Conservation (phyloP, 495 filamentous ascomycete genomes). For the Daldinia concentrica region DNA sequence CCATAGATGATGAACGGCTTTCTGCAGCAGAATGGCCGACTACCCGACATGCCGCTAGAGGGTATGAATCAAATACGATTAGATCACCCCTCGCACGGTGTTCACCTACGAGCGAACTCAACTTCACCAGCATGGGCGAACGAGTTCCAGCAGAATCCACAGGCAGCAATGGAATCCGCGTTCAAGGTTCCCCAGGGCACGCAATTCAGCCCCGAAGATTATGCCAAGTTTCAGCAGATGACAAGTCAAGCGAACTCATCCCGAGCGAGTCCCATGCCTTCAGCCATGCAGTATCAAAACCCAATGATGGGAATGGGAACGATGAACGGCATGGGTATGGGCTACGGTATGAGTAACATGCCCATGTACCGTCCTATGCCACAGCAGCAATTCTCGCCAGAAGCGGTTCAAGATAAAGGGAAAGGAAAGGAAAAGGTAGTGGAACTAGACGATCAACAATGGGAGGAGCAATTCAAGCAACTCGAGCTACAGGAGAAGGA, state of each 20-base stretch:
- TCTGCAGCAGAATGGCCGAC: slow-evolving; percentile 71
- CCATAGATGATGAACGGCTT: slow-evolving; percentile 91
- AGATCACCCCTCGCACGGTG: slow-evolving; percentile 56
- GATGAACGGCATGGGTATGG: slow-evolving; percentile 45
- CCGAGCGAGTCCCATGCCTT: slow-evolving; percentile 56
- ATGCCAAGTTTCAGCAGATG: slow-evolving; percentile 83
- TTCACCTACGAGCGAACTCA: slow-evolving; percentile 62
- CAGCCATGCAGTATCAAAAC: slow-evolving; percentile 44
- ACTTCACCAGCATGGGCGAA: slow-evolving; percentile 66
- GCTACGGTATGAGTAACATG: slow-evolving; percentile 46
- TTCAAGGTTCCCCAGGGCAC: slow-evolving; percentile 68
- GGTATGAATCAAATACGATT: slow-evolving; percentile 51
- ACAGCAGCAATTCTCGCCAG: slow-evolving; percentile 55
- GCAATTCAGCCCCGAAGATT: slow-evolving; percentile 85
- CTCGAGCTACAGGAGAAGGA: slow-evolving; percentile 77
- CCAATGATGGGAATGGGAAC: slow-evolving; percentile 54
- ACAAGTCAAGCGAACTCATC: slow-evolving; percentile 59
- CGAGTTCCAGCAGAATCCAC: slow-evolving; percentile 66
- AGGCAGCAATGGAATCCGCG: slow-evolving; percentile 81
- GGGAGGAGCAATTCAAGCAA: slow-evolving; percentile 94
- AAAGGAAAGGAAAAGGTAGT: slow-evolving; percentile 93
- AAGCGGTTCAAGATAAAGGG: slow-evolving; percentile 57
- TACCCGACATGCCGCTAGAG: slow-evolving; percentile 57
- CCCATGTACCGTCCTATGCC: slow-evolving; percentile 66
- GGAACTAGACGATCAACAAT: slow-evolving; percentile 90